Evolutionary conservation across 495 filamentous ascomycete genomes (phyloP), one percentile per base, ranked within the genome.

Genomic region (Talaromyces stipitatus): DNA sequence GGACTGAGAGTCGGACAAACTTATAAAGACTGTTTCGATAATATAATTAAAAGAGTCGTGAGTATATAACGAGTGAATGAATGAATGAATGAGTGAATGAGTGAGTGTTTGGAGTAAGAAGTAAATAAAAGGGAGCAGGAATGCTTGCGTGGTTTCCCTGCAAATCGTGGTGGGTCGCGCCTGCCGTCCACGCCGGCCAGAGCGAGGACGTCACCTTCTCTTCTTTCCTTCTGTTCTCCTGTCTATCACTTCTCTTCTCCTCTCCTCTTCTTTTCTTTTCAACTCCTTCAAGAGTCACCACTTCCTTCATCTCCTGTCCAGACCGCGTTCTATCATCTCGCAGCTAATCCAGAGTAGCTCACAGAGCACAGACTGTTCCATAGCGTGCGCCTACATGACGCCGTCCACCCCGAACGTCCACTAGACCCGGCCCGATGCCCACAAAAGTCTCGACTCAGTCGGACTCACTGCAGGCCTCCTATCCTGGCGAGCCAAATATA

Each of bases 401-500:
- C 36, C 36, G n/a, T 41, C 36, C 36, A 41, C 36, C 36, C 36
- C 36, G 36, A 41, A 41, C 36, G 36, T 16, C 36, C 0, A 48
- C 12, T 20, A 24, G 45, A 48, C 20, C 45, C 11, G 36, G 11
- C 36, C 36, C 36, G 16, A 14, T 41, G 36, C 36, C 45, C 45
- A 6, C 45, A 48, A 48, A 48, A 48, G 45, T 48, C 45, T 48
- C 45, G 45, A 48, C 20, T 48, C n/a, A n/a, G n/a, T n/a, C n/a
- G n/a, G n/a, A n/a, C n/a, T n/a, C n/a, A n/a, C n/a, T n/a, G n/a
- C n/a, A n/a, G n/a, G n/a, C 18, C 45, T 48, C 45, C 45, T 48
- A n/a, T n/a, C n/a, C n/a, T n/a, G n/a, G n/a, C n/a, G n/a, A 24
- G 45, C 45, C 45, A 48, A 48, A 48, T 48, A 48, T 48, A 48